phyloP scores from a whole-genome alignment of 257 asterid genomes.

The Przewalskia tangutica region DNA sequence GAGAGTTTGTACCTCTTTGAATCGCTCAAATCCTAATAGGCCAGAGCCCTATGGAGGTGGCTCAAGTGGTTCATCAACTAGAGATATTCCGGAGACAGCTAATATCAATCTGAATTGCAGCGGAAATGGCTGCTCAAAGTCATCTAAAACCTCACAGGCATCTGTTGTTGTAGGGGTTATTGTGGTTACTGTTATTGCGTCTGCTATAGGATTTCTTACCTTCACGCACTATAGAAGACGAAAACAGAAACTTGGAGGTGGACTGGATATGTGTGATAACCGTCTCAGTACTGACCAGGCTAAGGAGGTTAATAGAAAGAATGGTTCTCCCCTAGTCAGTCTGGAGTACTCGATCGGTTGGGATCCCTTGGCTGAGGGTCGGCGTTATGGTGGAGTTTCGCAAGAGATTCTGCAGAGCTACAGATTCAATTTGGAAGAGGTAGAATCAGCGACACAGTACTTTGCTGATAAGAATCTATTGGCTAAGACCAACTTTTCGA shows the following conservation, averaged over 20 bases:
- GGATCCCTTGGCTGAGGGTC: conserved; percentile 88
- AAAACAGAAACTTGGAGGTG: conserved; percentile 46
- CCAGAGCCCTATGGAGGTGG: conserved; percentile 62
- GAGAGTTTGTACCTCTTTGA: conserved; percentile 37
- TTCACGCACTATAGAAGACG: conserved; percentile 40
- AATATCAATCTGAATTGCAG: conserved; percentile 60
- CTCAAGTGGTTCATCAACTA: conserved; percentile 30
- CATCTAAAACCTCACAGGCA: conserved; percentile 46
- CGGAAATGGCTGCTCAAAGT: conserved; percentile 36
- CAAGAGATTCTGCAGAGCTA: conserved; percentile 59
- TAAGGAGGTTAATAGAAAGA: conserved; percentile 40
- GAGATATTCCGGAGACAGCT: conserved; percentile 79
- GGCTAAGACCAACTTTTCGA: conserved; percentile 65
- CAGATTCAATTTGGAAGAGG: conserved; percentile 65
- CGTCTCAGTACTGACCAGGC: conserved; percentile 32
- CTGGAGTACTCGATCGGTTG: conserved; percentile 86
- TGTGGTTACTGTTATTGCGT: conserved; percentile 27
- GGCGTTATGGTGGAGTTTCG: conserved; percentile 49
- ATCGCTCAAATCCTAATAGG: conserved; percentile 26
- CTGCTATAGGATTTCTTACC: conserved; percentile 32
- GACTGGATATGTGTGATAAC: conserved; percentile 27
- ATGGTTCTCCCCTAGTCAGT: conserved; percentile 83
- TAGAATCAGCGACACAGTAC: conserved; percentile 81
- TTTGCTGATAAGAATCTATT: conserved; percentile 64
- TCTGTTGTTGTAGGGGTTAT: conserved; percentile 53